Base-by-base conservation (phyloP, 2,329 filamentous ascomycete species). In the Neonectria coccinea region DNA sequence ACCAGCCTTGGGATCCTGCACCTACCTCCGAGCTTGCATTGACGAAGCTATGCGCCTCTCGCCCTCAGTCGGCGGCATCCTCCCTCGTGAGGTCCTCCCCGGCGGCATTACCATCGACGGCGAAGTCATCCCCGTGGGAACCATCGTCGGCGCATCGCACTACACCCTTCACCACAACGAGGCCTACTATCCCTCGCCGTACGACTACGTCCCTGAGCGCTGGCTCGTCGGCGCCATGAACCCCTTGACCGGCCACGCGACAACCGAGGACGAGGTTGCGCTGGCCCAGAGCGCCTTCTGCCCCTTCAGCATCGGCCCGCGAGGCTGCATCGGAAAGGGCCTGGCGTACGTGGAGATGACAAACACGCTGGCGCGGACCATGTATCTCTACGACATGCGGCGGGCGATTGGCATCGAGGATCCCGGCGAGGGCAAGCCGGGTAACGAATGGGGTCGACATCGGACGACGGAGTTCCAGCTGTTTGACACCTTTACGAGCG, bases 311-410 rank as follows among this genome's bases (percentile, higher is more conserved):
- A 81, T 92, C 66, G 91, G 91, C 0, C 88, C 90, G 0, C 81
- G 91, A 11, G 89, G 89, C 2, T 93, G 91, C 73, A 91, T 93
- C 59, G 91, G 91, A 0, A 92, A 92, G 82, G 85, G 85, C 0
- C 78, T 92, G 48, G 89, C 89, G 2, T 91, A 92, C 70, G 83
- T 86, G 48, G 90, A 92, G 80, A 86, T 92, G 84, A 86, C 81
- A 56, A 85, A 87, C 5, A 86, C 88, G 2, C 76, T 92, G 59
- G 89, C 89, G 36, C 78, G 89, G 14, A 81, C 88, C 20, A 72
- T 92, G 63, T 91, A 82, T 67, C 65, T 87, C 69, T 92, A 89
- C 65, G 89, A 91, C 65, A 68, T 91, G 77, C 79, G 86, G 48
- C 80, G 79, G 72, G 82, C 86, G 0, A 72, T 80, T 2, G 83